Percentiles rank a stretch among this genome's conserved stretches.
Evolutionary conservation across 331 rosid species (phyloP).

Genomic region (Quercus lobata): DNA sequence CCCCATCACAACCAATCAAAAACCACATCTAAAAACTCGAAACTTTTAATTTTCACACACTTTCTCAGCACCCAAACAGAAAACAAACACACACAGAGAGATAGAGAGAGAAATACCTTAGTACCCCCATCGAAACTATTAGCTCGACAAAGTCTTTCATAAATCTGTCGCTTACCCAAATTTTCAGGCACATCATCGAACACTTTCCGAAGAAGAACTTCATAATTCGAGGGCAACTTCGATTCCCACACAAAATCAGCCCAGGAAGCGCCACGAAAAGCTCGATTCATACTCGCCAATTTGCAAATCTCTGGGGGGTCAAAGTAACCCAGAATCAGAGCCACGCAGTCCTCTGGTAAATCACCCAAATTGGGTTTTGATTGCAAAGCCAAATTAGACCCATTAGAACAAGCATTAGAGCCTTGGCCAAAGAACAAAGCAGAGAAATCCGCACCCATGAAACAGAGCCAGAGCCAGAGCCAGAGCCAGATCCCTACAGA

Average conservation of each 20-base stretch:
- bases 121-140: constrained; percentile 61
- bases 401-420: background rate
- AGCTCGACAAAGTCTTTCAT: constrained; percentile 43
- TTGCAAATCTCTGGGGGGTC: constrained; percentile 76
- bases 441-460: constrained; percentile 56
- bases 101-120: constrained; percentile 43
- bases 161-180: constrained; percentile 65
- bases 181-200: constrained; percentile 32
- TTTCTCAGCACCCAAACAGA: constrained; percentile 17
- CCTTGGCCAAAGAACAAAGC: constrained; percentile 19
- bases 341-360: constrained; percentile 75
- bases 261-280: constrained; percentile 76
- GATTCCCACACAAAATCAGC: constrained; percentile 94
- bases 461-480: constrained; percentile 11
- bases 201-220: constrained; percentile 28
- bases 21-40: background rate
- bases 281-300: constrained; percentile 59
- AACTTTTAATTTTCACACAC: background rate
- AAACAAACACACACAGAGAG: background rate
- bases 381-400: background rate
- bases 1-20: background rate
- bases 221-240: constrained; percentile 68
- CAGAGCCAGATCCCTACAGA: background rate
- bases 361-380: constrained; percentile 55
- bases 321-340: constrained; percentile 52